A percentile compares a stretch with the other conserved stretches of the same genome.
These are phyloP conservation scores for Globisporangium polare DNA, from an alignment of 352 stramenopile species.

Conservation along the genomic window DNA sequence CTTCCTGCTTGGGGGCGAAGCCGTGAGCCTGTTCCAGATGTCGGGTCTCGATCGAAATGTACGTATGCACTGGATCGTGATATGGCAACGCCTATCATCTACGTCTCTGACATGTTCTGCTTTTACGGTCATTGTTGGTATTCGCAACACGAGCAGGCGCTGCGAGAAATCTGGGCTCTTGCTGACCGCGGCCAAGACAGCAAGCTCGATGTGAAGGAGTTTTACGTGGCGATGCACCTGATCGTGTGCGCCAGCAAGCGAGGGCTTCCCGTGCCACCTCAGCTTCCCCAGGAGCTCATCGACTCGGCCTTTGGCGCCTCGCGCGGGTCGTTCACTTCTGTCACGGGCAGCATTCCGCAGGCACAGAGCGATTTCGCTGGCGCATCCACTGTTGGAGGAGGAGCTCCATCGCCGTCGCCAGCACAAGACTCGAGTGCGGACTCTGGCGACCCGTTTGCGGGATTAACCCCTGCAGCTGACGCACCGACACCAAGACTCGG, in stretches of 20 bases:
- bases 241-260: conserved; percentile 95
- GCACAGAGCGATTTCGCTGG: not conserved
- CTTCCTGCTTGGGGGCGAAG: conserved; percentile 88
- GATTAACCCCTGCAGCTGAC: conserved; percentile 33
- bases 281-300: conserved; percentile 64
- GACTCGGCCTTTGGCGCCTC: conserved; percentile 50
- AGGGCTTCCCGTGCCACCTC: conserved; percentile 62
- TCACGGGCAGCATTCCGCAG: not conserved
- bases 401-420: conserved; percentile 8
- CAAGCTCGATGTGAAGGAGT: conserved; percentile 90
- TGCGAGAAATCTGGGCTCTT: conserved; percentile 92
- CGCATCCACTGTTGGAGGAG: not conserved
- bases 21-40: conserved; percentile 92
- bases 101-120: conserved; percentile 6
- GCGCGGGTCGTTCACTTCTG: conserved; percentile 13
- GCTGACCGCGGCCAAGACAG: conserved; percentile 90
- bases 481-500: conserved; percentile 24
- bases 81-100: not conserved
- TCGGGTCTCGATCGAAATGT: conserved; percentile 88
- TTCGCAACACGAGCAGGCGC: conserved; percentile 26
- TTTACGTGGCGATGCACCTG: conserved; percentile 95
- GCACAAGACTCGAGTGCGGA: conserved; percentile 25
- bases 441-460: conserved; percentile 59
- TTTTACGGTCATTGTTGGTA: not conserved
- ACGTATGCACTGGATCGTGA: conserved; percentile 8